These are phyloP conservation scores for Trichoderma harzianum DNA, from an alignment of 2,329 filamentous ascomycete genomes.

Conservation along the genomic window DNA sequence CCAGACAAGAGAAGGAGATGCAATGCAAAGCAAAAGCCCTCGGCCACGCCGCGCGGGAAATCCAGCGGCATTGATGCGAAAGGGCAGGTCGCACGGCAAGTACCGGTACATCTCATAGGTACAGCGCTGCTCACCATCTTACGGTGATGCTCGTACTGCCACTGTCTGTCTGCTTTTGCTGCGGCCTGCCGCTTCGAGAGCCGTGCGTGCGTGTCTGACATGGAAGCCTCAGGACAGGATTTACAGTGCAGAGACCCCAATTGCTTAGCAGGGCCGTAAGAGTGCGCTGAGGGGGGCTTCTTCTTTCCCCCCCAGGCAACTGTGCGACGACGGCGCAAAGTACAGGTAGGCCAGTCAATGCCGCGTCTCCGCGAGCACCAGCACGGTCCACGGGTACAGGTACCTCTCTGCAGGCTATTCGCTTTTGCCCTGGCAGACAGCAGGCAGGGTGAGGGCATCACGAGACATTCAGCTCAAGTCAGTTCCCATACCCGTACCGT, in stretches of 20 bases:
- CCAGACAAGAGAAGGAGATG: not conserved
- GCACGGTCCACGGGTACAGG: not conserved
- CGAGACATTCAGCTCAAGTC: not conserved
- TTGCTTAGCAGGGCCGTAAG: not conserved
- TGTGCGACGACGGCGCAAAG: not conserved
- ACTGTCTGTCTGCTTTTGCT: not conserved
- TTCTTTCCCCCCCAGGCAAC: not conserved
- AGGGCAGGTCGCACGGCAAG: not conserved
- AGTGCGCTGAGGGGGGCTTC: not conserved
- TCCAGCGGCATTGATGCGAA: not conserved
- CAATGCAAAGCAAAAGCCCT: not conserved
- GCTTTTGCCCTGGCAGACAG: not conserved
- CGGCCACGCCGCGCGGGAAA: not conserved
- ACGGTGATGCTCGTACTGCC: not conserved
- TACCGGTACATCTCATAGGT: not conserved
- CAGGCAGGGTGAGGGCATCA: slow-evolving; percentile 2
- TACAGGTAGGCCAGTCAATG: not conserved
- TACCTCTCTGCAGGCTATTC: too few species aligned
- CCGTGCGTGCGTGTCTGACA: not conserved
- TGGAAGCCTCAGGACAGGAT: not conserved
- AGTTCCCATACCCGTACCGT: not conserved
- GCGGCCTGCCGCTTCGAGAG: slow-evolving; percentile 2
- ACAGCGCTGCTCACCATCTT: not conserved
- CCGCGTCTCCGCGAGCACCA: not conserved
- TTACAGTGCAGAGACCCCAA: not conserved